Evolutionary conservation across 139 green algal species (phyloP), one percentile per base, ranked within the genome.

Genomic region (Chlamydomonas urium): DNA sequence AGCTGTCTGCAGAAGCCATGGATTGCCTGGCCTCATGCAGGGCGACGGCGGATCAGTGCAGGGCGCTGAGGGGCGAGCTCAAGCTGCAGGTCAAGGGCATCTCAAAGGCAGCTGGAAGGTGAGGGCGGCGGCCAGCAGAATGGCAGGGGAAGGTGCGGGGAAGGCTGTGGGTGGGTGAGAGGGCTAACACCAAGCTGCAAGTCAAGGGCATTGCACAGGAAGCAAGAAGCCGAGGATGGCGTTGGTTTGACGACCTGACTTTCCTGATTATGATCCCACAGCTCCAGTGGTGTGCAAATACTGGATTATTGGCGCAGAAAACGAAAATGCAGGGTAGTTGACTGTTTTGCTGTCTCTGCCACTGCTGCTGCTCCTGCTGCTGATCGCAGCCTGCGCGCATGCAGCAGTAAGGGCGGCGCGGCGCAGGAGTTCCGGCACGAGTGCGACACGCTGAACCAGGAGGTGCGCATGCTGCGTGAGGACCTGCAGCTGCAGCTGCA

Each of bases 1-100:
- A 67, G 32, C 33, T 67, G 17, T 31, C n/a, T 5, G 60, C 32
- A 45, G 10, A 67, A 6, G 60, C 60, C 8, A 67, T 26, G 19
- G 60, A 67, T 21, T 67, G 60, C 33, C 60, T 67, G 60, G 60
- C 60, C 4, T 6, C 21, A 14, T 42, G 32, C 60, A 67, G 33
- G 29, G 32, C 60, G 14, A 67, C 4, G 19, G 29, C 21, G 4
- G 60, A 67, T 6, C 19, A 67, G 60, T 67, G 60, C 29, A 38
- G 60, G 10, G 14, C 17, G 60, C 33, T 67, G 60, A 21, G 60
- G 5, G 29, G 8, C 10, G 60, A 67, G 60, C 33, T 67, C 14
- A 42, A 21, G 33, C 60, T 42, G 17, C 60, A 67, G 29, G 17
- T 67, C 5, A 23, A 14, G 23, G 24, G n/a, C 19, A 31, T 53